Percentiles rank a stretch among this genome's conserved stretches.
Evolutionary conservation across 768 basidiomycete species (phyloP).

Genomic region (Pleurotus tuber-regium): DNA sequence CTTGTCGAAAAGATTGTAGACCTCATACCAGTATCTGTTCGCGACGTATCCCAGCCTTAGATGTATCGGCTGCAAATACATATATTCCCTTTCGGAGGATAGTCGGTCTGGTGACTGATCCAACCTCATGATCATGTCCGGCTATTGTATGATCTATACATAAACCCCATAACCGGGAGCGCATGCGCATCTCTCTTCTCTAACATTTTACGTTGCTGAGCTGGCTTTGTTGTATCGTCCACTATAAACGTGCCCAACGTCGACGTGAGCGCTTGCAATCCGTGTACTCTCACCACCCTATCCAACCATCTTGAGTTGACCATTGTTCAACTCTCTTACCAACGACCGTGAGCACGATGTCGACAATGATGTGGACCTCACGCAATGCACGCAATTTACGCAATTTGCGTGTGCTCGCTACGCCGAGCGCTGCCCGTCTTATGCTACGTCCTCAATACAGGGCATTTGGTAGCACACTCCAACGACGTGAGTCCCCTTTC

Average conservation of each 20-base stretch:
- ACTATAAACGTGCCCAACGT: not conserved
- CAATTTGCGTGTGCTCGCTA: not conserved
- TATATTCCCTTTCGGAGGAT: not conserved
- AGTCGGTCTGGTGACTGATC: slow-evolving; percentile 8
- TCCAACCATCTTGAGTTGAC: not conserved
- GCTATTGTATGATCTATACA: not conserved
- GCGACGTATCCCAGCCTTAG: slow-evolving; percentile 3
- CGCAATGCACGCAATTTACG: slow-evolving; percentile 2
- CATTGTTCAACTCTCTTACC: not conserved
- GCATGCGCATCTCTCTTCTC: not conserved
- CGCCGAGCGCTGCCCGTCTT: not conserved
- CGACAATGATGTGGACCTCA: slow-evolving; percentile 9
- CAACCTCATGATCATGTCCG: slow-evolving; percentile 4
- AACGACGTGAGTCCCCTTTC: slow-evolving; percentile 2
- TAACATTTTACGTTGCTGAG: not conserved
- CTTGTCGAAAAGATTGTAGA: slow-evolving; percentile 68
- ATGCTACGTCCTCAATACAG: slow-evolving; percentile 10
- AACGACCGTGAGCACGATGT: not conserved
- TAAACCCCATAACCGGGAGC: not conserved
- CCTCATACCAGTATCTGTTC: slow-evolving; percentile 12
- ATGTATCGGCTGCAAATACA: no score
- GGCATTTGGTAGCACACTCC: slow-evolving; percentile 10
- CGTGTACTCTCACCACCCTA: not conserved
- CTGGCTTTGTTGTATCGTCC: not conserved
- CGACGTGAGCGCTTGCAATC: slow-evolving; percentile 2